These are phyloP conservation scores for Rehmannia glutinosa DNA, from an alignment of 257 asterid species.

Conservation along the genomic window DNA sequence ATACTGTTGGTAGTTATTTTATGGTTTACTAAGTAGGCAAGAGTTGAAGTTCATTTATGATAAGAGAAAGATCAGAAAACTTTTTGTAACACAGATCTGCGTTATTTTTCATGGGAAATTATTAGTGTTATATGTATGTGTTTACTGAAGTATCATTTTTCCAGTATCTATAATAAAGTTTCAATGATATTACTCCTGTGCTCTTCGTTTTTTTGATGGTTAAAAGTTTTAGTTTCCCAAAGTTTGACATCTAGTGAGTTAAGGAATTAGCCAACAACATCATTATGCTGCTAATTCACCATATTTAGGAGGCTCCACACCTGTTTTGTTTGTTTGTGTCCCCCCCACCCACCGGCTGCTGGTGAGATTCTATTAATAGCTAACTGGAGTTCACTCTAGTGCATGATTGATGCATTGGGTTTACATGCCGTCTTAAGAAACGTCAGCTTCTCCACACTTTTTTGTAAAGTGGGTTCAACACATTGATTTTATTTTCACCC, in stretches of 20 bases:
- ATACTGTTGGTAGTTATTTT: not conserved
- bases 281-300: not conserved
- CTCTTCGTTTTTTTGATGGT: not conserved
- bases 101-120: not conserved
- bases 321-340: too few relatives aligned
- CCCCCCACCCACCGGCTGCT: too few relatives aligned
- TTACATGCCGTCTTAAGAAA: not conserved
- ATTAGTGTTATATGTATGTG: not conserved
- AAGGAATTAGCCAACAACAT: not conserved
- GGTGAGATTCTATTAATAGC: not conserved
- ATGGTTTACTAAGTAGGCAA: constrained; percentile 5
- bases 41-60: not conserved
- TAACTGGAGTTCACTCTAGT: constrained; percentile 13
- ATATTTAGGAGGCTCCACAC: constrained; percentile 1
- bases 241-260: not conserved
- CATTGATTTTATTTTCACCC: constrained; percentile 9
- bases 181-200: not conserved
- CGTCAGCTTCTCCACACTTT: not conserved
- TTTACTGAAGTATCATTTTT: not conserved
- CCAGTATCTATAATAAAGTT: not conserved
- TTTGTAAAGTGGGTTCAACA: not conserved
- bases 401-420: not conserved
- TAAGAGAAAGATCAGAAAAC: not conserved
- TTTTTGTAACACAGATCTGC: not conserved
- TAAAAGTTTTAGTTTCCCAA: not conserved